These are phyloP conservation scores for Artomyces pyxidatus DNA, from an alignment of 768 basidiomycete genomes.

Conservation along the genomic window DNA sequence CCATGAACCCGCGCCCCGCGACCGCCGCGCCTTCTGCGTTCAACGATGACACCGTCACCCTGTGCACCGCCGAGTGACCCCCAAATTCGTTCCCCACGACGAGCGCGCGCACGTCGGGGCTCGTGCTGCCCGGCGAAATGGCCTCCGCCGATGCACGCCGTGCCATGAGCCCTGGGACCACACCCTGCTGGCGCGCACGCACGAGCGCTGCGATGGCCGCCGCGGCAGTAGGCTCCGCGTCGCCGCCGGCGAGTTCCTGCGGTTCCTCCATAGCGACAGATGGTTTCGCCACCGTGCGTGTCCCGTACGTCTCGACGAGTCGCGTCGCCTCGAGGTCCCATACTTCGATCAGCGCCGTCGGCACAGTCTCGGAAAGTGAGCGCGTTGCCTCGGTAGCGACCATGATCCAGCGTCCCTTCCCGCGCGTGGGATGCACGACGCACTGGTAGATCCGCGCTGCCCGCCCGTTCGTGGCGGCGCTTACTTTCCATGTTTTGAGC, in stretches of 20 bases:
- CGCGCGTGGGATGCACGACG: slow-evolving; percentile 77
- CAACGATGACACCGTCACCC: slow-evolving; percentile 18
- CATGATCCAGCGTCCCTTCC: slow-evolving; percentile 85
- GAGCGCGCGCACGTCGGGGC: slow-evolving; percentile 62
- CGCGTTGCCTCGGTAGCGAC: slow-evolving; percentile 56
- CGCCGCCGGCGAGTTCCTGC: slow-evolving; percentile 40
- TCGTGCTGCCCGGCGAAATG: slow-evolving; percentile 24
- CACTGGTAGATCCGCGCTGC: slow-evolving; percentile 64
- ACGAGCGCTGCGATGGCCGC: slow-evolving; percentile 75
- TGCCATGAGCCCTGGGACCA: slow-evolving; percentile 12
- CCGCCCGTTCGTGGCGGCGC: slow-evolving; percentile 42
- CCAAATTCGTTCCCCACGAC: slow-evolving; percentile 73
- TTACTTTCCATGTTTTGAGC: slow-evolving; percentile 82
- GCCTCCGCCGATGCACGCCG: slow-evolving; percentile 21
- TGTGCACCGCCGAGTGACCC: slow-evolving; percentile 42
- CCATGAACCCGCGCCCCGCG: slow-evolving; percentile 53
- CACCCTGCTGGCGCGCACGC: slow-evolving; percentile 48
- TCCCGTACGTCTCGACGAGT: slow-evolving; percentile 74
- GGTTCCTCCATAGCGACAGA: slow-evolving; percentile 47
- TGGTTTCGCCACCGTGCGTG: slow-evolving; percentile 36
- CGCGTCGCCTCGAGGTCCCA: slow-evolving; percentile 86
- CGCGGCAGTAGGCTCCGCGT: slow-evolving; percentile 58
- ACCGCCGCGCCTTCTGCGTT: slow-evolving; percentile 8
- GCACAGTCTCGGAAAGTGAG: slow-evolving; percentile 27
- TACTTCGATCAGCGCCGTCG: slow-evolving; percentile 59